Evolutionary conservation across 331 rosid species (phyloP).

Genomic region (Erythrophleum ivorense): DNA sequence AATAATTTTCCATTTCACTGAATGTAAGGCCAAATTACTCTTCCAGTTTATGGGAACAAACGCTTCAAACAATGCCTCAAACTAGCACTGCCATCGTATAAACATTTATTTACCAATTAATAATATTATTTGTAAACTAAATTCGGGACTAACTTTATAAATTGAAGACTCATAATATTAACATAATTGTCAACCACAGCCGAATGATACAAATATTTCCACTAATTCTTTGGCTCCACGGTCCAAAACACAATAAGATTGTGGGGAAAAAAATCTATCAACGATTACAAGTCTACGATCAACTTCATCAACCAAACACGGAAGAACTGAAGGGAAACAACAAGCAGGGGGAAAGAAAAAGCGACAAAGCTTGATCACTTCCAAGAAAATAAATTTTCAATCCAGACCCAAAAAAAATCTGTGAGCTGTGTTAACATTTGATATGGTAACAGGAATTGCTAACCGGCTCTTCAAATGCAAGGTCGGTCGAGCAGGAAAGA

Average conservation of each 20-base stretch:
- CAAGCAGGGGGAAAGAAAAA: neutral
- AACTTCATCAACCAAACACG: neutral
- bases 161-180: neutral
- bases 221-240: neutral
- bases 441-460: conserved; percentile 32
- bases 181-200: conserved; percentile 8
- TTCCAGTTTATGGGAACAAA: neutral
- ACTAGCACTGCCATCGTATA: neutral
- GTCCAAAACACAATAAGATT: conserved; percentile 12
- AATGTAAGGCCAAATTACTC: neutral
- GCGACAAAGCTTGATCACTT: neutral
- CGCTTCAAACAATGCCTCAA: neutral
- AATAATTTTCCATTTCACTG: neutral
- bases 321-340: neutral
- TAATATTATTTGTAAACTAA: neutral
- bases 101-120: neutral
- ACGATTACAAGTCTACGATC: neutral
- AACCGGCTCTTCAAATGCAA: conserved; percentile 62
- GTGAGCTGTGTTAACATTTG: neutral
- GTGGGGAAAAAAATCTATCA: conserved; percentile 3
- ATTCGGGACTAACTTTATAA: neutral
- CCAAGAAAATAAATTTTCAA: neutral
- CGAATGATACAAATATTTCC: conserved; percentile 5
- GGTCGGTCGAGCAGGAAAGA: conserved; percentile 46
- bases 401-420: neutral